Percentiles rank a stretch among this genome's conserved stretches.
Conservation (phyloP, 2,329 filamentous ascomycete genomes). For the Claviceps cyperi region DNA sequence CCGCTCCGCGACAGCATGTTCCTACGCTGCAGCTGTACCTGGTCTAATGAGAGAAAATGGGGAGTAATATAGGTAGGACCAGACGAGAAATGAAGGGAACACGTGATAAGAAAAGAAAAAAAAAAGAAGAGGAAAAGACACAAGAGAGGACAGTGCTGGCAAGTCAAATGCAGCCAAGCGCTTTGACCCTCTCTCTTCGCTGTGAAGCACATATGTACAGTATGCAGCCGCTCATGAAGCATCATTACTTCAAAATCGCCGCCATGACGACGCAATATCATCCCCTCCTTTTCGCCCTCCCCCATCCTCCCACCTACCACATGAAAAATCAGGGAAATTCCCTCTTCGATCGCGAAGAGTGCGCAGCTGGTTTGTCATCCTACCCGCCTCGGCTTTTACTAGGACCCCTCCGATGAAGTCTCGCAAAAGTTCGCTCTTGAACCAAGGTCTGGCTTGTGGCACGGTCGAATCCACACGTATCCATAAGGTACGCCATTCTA, state of each 20-base stretch:
- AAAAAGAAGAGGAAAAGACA: not conserved
- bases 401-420: conserved; percentile 14
- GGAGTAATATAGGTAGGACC: not conserved
- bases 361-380: too few relatives aligned
- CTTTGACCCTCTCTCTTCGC: not conserved
- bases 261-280: too few relatives aligned
- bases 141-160: not conserved
- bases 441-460: conserved; percentile 34
- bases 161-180: not conserved
- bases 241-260: not conserved
- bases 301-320: not conserved
- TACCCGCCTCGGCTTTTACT: conserved; percentile 9
- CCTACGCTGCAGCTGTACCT: not conserved
- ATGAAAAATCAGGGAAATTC: not conserved
- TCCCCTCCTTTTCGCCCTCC: too few relatives aligned
- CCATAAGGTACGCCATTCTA: conserved; percentile 36
- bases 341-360: not conserved
- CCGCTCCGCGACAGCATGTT: not conserved
- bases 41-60: not conserved
- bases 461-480: conserved; percentile 38
- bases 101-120: not conserved
- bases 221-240: not conserved
- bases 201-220: not conserved
- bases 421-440: conserved; percentile 23
- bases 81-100: not conserved